Conservation (phyloP, 768 basidiomycete species). For the Phylloporus arenicola region DNA sequence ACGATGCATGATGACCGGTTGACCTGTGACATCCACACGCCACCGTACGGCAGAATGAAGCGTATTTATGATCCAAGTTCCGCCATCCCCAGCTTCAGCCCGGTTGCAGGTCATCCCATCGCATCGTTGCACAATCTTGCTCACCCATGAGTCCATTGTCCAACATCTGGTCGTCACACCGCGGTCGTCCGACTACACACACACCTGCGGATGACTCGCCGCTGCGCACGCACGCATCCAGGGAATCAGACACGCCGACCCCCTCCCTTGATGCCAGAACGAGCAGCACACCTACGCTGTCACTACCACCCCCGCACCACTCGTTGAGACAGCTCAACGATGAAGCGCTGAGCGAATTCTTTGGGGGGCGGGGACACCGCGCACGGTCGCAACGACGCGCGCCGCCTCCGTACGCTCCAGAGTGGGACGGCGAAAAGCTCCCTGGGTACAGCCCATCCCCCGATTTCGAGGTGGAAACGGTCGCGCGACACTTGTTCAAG, state of each 20-base stretch:
- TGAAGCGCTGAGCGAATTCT: slow-evolving; percentile 30
- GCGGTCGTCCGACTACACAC: slow-evolving; percentile 2
- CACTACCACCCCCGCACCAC: slow-evolving; percentile 18
- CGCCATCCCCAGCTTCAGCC: not conserved
- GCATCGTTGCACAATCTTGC: not conserved
- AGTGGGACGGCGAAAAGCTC: slow-evolving; percentile 32
- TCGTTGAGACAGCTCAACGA: slow-evolving; percentile 24
- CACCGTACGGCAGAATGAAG: slow-evolving; percentile 7
- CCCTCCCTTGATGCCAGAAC: slow-evolving; percentile 10
- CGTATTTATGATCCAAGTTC: slow-evolving; percentile 22
- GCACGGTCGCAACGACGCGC: slow-evolving; percentile 19
- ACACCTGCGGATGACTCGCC: slow-evolving; percentile 16
- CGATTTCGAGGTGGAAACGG: slow-evolving; percentile 45
- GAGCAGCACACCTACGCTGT: slow-evolving; percentile 18
- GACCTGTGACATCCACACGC: slow-evolving; percentile 3
- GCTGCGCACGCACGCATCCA: slow-evolving; percentile 19
- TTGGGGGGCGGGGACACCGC: slow-evolving; percentile 25
- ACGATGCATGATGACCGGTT: too few species aligned
- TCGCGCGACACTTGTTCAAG: slow-evolving; percentile 57
- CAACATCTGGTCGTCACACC: slow-evolving; percentile 7
- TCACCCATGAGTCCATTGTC: slow-evolving; percentile 13
- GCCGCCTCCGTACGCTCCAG: slow-evolving; percentile 43
- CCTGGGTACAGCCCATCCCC: slow-evolving; percentile 20
- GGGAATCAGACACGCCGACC: slow-evolving; percentile 18
- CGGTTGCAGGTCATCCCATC: slow-evolving; percentile 11